Evolutionary conservation across 179 eudicot species (phyloP).

Genomic region (Heliamphora pulchella): DNA sequence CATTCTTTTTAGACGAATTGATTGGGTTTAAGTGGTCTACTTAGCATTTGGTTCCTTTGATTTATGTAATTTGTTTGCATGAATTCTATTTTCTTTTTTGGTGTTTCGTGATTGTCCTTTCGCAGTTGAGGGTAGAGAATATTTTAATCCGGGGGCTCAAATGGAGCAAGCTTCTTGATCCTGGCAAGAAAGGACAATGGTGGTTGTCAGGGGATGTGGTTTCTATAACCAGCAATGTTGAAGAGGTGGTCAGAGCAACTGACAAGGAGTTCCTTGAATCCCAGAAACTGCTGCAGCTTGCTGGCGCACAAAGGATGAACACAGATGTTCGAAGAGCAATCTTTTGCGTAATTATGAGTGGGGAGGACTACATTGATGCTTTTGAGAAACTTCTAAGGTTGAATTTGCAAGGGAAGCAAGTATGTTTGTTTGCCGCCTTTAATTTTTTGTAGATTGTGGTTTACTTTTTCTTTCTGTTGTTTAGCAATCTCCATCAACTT

Average conservation of each 20-base stretch:
- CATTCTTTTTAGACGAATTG: not conserved
- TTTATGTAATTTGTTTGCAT: not conserved
- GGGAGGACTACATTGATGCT: constrained; percentile 89
- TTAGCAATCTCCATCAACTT: not conserved
- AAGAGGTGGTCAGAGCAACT: constrained; percentile 59
- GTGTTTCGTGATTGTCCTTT: not conserved
- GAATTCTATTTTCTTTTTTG: not conserved
- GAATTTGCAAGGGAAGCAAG: constrained; percentile 94
- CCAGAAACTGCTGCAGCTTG: constrained; percentile 83
- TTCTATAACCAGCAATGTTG: constrained; percentile 32
- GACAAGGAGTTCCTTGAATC: constrained; percentile 74
- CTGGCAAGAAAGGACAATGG: constrained; percentile 90
- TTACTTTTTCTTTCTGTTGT: not conserved
- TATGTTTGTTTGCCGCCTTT: constrained; percentile 18
- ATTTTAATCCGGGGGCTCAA: constrained; percentile 56
- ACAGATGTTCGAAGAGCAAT: constrained; percentile 91
- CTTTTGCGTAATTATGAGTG: constrained; percentile 91
- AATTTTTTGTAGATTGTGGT: constrained; percentile 1
- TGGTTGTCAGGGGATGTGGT: constrained; percentile 71
- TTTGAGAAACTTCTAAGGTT: constrained; percentile 87
- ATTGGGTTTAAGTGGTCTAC: not conserved
- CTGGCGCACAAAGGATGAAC: constrained; percentile 85
- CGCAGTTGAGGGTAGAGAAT: constrained; percentile 70
- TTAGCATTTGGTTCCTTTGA: constrained; percentile 1
- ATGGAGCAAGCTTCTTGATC: constrained; percentile 91